These are phyloP conservation scores for Pseudogymnoascus sp. DNA, from an alignment of 2,329 filamentous ascomycete genomes.

Conservation along the genomic window DNA sequence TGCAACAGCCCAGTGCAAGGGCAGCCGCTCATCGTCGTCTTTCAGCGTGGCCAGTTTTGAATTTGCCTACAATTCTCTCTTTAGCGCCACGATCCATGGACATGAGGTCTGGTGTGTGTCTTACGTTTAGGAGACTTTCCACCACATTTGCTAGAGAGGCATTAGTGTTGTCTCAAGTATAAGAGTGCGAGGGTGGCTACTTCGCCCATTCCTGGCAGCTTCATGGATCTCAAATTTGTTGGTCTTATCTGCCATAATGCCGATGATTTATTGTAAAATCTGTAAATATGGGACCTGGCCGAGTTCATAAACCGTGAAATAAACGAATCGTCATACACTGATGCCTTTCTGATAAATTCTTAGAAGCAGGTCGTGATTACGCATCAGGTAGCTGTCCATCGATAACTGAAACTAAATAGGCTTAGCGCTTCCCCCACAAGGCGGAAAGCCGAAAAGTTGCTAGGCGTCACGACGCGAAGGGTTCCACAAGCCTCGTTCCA, in stretches of 20 bases:
- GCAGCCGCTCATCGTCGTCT: slow-evolving; percentile 82
- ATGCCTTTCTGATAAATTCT: slow-evolving; percentile 4
- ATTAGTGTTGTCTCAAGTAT: not conserved
- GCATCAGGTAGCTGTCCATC: slow-evolving; percentile 14
- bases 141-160: slow-evolving; percentile 52
- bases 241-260: slow-evolving; percentile 29
- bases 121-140: slow-evolving; percentile 66
- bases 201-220: slow-evolving; percentile 75
- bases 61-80: slow-evolving; percentile 53
- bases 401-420: not conserved
- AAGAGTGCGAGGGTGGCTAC: slow-evolving; percentile 42
- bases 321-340: not conserved
- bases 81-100: not conserved
- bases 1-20: slow-evolving; percentile 90
- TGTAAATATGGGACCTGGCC: not conserved
- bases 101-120: slow-evolving; percentile 19
- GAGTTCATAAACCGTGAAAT: not conserved
- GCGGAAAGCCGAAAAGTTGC: slow-evolving; percentile 9
- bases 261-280: not conserved
- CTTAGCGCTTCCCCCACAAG: slow-evolving; percentile 4
- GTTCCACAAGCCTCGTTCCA: slow-evolving; percentile 14
- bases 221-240: slow-evolving; percentile 79
- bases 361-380: slow-evolving; percentile 1
- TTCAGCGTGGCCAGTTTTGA: slow-evolving; percentile 64
- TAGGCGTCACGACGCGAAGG: slow-evolving; percentile 10